These are phyloP conservation scores for Paraphysoderma sedebokerense DNA, from an alignment of 371 early-diverging fungal species.

Conservation along the genomic window DNA sequence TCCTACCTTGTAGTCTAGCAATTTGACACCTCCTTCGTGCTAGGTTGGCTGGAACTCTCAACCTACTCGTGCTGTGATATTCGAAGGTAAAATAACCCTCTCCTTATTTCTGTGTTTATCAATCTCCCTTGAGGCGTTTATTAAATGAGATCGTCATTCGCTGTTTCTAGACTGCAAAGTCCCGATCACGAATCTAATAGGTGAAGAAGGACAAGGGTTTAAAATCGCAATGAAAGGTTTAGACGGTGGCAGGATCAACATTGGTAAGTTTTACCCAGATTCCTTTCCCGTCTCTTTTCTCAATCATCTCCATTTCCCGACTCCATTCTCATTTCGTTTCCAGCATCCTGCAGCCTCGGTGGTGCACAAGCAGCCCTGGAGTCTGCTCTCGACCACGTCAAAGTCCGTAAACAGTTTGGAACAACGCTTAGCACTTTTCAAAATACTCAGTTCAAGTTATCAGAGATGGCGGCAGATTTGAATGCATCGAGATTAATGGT, in stretches of 20 bases:
- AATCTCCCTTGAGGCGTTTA: too few species aligned
- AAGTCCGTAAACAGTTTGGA: slow-evolving; percentile 36
- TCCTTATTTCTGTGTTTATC: too few species aligned
- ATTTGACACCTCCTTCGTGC: too few species aligned
- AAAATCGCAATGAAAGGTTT: slow-evolving; percentile 44
- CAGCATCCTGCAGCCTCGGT: slow-evolving; percentile 37
- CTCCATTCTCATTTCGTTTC: neutral
- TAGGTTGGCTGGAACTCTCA: slow-evolving; percentile 48
- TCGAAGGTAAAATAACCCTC: too few species aligned
- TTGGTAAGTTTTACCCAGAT: slow-evolving; percentile 13
- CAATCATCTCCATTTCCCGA: neutral
- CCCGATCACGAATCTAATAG: slow-evolving; percentile 30
- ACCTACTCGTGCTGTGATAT: slow-evolving; percentile 17
- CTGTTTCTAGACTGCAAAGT: slow-evolving; percentile 34
- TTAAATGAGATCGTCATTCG: too few species aligned
- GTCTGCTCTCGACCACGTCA: slow-evolving; percentile 28
- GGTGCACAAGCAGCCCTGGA: slow-evolving; percentile 37
- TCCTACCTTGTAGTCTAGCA: too few species aligned
- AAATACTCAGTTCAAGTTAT: slow-evolving; percentile 36
- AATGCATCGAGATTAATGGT: slow-evolving; percentile 31
- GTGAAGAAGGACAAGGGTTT: slow-evolving; percentile 38
- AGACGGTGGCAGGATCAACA: slow-evolving; percentile 42
- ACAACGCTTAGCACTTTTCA: slow-evolving; percentile 20
- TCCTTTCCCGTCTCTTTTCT: too few species aligned
- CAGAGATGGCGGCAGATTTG: slow-evolving; percentile 35